Base-by-base conservation (phyloP, 768 basidiomycete genomes). In the Xanthoconium stramineum region DNA sequence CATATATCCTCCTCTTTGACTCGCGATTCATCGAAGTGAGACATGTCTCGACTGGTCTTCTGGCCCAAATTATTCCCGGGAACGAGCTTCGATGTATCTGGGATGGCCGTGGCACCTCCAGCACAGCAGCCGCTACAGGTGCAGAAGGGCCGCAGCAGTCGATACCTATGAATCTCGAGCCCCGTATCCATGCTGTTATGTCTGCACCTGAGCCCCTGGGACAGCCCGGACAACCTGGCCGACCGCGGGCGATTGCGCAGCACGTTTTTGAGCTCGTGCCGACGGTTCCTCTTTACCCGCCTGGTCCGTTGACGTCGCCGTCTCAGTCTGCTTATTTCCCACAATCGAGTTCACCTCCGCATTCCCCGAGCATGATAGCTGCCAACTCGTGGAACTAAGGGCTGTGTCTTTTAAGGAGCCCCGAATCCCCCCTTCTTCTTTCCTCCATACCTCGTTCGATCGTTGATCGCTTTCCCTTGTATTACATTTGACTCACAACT, bases 1-100 rank as follows among this genome's bases (percentile, higher is more conserved):
- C 94, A 1, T 94, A 94, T 65, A 77, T 98, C 46, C 78, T 95
- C 42, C 82, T 94, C 46, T 92, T 96, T 68, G 92, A 95, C 68
- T 79, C 84, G 10, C 86, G 89, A 3, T 95, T 97, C 75, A 89
- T 97, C 62, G 94, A 97, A 72, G 82, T 97, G 39, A 84, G 94
- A 24, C 88, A 94, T 69, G 81, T 92, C 59, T 82, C 86, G 60
- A 89, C 85, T 0, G 90, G 91, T 5, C 81, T 88, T 0, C 81
- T 93, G 6, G 83, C 83, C 2, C 91, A 94, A 68, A 89, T 94
- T 67, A 87, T 94, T 56, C 80, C 83, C 0, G 92, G 93, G 2
- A 81, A 80, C 53, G 91, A 94, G 60, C 78, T 95, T 43, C 84
- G 87, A 29, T 93, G 91, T 65, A 83, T 93, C 29, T 97, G 93